A percentile compares a stretch with the other conserved stretches of the same genome.
These are phyloP conservation scores for Geopyxis carbonaria DNA, from an alignment of 495 filamentous ascomycete genomes.

Conservation along the genomic window DNA sequence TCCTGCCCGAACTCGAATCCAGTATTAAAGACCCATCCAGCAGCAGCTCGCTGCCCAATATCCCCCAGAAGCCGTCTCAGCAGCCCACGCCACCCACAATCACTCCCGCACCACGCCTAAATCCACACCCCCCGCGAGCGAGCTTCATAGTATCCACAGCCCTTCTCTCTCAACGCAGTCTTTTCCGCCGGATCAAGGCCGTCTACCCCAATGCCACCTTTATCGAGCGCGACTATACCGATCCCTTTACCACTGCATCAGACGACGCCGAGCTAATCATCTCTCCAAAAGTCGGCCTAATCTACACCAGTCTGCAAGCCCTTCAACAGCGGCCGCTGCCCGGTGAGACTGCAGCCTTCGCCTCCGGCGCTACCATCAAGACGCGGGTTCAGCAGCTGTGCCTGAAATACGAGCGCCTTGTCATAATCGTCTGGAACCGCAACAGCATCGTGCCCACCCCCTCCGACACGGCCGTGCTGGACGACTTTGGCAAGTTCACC, in stretches of 20 bases:
- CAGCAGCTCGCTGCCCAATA: too few relatives aligned
- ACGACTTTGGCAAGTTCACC: conserved; percentile 38
- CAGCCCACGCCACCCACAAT: too few relatives aligned
- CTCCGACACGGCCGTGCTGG: conserved; percentile 36
- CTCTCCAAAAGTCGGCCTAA: conserved; percentile 50
- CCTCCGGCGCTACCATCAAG: conserved; percentile 33
- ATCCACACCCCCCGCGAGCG: conserved; percentile 16
- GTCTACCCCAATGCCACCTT: conserved; percentile 36
- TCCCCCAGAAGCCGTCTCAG: too few relatives aligned
- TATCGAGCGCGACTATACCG: conserved; percentile 42
- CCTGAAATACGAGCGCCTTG: conserved; percentile 47
- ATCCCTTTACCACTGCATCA: conserved; percentile 26
- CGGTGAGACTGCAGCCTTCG: conserved; percentile 30
- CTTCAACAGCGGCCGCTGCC: conserved; percentile 57
- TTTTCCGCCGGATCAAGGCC: conserved; percentile 33
- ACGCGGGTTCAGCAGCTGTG: conserved; percentile 40
- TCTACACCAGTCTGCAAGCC: conserved; percentile 55
- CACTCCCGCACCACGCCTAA: conserved; percentile 4
- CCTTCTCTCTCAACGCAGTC: conserved; percentile 29
- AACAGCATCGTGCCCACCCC: conserved; percentile 26
- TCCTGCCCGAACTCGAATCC: too few relatives aligned
- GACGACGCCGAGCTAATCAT: conserved; percentile 60
- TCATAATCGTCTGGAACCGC: conserved; percentile 40
- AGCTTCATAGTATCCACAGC: conserved; percentile 35
- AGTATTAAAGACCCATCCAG: too few relatives aligned